Percentiles rank a stretch among this genome's conserved stretches.
These are phyloP conservation scores for Solanum chacoense DNA, from an alignment of 305 asterid species.

Conservation along the genomic window DNA sequence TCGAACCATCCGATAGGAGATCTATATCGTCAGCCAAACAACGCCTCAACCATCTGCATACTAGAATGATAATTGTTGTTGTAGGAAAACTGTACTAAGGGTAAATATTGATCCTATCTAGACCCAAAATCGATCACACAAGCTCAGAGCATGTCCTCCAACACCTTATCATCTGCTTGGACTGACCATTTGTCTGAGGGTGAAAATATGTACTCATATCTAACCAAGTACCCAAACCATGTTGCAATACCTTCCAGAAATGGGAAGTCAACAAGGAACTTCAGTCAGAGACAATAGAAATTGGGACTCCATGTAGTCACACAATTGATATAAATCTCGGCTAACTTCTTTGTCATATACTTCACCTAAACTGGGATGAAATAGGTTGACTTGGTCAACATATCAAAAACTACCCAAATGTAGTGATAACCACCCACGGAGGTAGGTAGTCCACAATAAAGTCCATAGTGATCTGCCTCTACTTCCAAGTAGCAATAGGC, in stretches of 20 bases:
- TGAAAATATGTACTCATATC: neutral
- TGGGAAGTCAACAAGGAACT: neutral
- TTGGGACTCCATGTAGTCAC: neutral
- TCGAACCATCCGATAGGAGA: neutral
- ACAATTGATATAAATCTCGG: neutral
- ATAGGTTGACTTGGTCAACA: neutral
- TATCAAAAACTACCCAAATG: neutral
- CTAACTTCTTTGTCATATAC: neutral
- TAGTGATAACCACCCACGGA: neutral
- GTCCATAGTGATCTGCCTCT: neutral
- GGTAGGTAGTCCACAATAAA: neutral
- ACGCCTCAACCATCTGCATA: neutral
- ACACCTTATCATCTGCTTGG: neutral
- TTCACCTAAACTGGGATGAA: neutral
- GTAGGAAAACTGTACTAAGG: neutral
- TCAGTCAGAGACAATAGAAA: neutral
- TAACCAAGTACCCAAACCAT: neutral
- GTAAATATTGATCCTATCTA: too few relatives aligned
- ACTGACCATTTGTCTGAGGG: neutral
- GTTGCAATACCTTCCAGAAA: neutral
- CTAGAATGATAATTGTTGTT: neutral
- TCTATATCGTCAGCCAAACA: neutral
- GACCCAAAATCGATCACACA: neutral
- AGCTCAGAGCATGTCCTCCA: neutral
- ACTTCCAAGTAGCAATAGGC: neutral